Evolutionary conservation across 768 basidiomycete species (phyloP), one percentile per base, ranked within the genome.

Genomic region (Amanita exitialis): DNA sequence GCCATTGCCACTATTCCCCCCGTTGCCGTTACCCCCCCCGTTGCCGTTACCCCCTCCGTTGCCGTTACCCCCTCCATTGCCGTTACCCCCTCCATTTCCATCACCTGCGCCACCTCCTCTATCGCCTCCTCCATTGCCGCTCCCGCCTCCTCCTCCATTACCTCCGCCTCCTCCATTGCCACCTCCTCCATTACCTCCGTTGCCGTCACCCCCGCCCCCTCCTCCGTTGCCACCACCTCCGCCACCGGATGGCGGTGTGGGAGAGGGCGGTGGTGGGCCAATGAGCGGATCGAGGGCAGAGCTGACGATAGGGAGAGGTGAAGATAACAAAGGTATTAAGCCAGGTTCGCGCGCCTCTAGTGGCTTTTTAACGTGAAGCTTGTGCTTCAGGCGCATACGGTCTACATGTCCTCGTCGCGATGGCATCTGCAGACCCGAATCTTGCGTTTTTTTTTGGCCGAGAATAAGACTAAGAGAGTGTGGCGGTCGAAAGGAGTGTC

Each of bases 41-140:
- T 52, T 58, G 4, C 47, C 43, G 35, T 47, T 42, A 21, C 53
- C 51, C 2, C 56, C 54, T 21, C 59, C 57, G 43, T 42, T 50
- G 4, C 57, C 54, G 23, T 51, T 51, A 25, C 47, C 42, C 23
- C 30, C 34, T 13, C 56, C 56, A 51, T 28, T 43, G 27, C 55
- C 53, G n/a, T 43, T 45, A 6, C 55, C 56, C 4, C 49, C 51
- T 3, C 58, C 52, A 25, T 49, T 54, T 16, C 54, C 54, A 6
- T 51, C 47, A 41, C 28, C 36, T 16, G 16, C 42, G 39, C 51
- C 49, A 3, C 55, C 53, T 6, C 52, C 49, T 13, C 46, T 49
- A 18, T 34, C 54, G 9, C 53, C 51, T 21, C 59, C 57, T 21
- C 59, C 57, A 45, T 42, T 50, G 4, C 57, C 54, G 23, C 53